These are phyloP conservation scores for Pistacia integerrima DNA, from an alignment of 345 rosid genomes.

Conservation along the genomic window DNA sequence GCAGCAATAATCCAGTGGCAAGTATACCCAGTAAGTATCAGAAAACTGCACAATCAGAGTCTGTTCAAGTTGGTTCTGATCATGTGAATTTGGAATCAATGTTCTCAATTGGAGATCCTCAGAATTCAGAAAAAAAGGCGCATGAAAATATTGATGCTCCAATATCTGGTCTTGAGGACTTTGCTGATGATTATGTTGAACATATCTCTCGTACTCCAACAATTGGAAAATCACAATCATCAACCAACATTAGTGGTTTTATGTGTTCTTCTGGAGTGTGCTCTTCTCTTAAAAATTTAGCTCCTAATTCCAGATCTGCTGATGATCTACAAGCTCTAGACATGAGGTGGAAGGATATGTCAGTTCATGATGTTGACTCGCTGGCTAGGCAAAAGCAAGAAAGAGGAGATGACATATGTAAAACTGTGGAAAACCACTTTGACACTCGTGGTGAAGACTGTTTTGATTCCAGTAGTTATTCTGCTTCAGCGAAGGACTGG, in stretches of 20 bases:
- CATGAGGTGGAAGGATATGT: slow-evolving; percentile 37
- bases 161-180: slow-evolving; percentile 45
- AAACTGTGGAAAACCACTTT: slow-evolving; percentile 34
- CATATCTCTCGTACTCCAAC: slow-evolving; percentile 39
- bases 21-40: slow-evolving; percentile 34
- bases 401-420: slow-evolving; percentile 28
- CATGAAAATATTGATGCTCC: slow-evolving; percentile 45
- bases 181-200: slow-evolving; percentile 41
- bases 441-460: slow-evolving; percentile 47
- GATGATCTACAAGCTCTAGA: slow-evolving; percentile 54
- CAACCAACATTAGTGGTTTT: slow-evolving; percentile 48
- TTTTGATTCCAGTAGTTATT: slow-evolving; percentile 53
- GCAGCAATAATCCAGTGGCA: slow-evolving; percentile 33
- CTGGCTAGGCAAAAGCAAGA: slow-evolving; percentile 35
- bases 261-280: slow-evolving; percentile 29
- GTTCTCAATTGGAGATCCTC: slow-evolving; percentile 65
- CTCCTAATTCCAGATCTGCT: slow-evolving; percentile 54
- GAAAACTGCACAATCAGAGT: slow-evolving; percentile 38
- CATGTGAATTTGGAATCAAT: slow-evolving; percentile 45
- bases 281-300: slow-evolving; percentile 36
- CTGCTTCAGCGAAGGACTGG: slow-evolving; percentile 70
- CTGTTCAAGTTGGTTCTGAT: slow-evolving; percentile 47
- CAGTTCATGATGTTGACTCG: slow-evolving; percentile 36
- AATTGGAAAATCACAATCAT: slow-evolving; percentile 57
- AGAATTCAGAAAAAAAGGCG: slow-evolving; percentile 48